Evolutionary conservation across 768 basidiomycete genomes (phyloP).

Genomic region (Epithele typhae): DNA sequence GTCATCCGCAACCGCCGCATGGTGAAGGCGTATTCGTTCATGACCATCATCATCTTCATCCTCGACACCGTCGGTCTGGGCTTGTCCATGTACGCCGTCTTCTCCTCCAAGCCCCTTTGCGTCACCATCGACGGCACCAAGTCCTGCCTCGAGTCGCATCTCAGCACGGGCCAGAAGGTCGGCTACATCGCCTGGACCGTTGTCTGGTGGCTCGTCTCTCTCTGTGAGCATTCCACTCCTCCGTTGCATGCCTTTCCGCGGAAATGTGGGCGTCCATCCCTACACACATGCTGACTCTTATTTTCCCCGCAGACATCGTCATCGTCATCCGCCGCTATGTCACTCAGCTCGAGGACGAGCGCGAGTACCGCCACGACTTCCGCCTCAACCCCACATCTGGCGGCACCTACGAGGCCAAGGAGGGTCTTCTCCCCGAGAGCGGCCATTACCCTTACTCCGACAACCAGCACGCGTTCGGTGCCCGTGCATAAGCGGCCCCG

Average conservation of each 20-base stretch:
- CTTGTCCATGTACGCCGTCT: conserved; percentile 21
- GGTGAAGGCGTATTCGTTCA: conserved; percentile 23
- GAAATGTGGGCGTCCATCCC: background rate
- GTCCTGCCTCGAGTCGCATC: conserved; percentile 9
- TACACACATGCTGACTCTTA: conserved; percentile 2
- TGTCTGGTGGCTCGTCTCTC: conserved; percentile 17
- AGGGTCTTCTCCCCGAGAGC: conserved; percentile 23
- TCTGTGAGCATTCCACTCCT: conserved; percentile 17
- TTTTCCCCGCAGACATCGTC: conserved; percentile 19
- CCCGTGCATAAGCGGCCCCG: background rate
- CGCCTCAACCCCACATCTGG: conserved; percentile 11
- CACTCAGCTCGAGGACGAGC: conserved; percentile 26
- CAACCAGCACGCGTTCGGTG: conserved; percentile 20
- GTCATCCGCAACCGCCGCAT: conserved; percentile 23
- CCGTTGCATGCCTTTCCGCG: background rate
- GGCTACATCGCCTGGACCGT: conserved; percentile 15
- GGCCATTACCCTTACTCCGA: conserved; percentile 25
- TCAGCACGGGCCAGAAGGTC: conserved; percentile 20
- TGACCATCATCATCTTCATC: conserved; percentile 22
- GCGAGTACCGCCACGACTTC: conserved; percentile 19
- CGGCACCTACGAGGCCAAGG: conserved; percentile 24
- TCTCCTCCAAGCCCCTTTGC: conserved; percentile 17
- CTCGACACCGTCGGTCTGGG: conserved; percentile 14
- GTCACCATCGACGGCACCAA: conserved; percentile 11
- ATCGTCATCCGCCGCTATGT: conserved; percentile 25